These are phyloP conservation scores for Hymenoscyphus fructigenus DNA, from an alignment of 2,329 filamentous ascomycete species.

Conservation along the genomic window DNA sequence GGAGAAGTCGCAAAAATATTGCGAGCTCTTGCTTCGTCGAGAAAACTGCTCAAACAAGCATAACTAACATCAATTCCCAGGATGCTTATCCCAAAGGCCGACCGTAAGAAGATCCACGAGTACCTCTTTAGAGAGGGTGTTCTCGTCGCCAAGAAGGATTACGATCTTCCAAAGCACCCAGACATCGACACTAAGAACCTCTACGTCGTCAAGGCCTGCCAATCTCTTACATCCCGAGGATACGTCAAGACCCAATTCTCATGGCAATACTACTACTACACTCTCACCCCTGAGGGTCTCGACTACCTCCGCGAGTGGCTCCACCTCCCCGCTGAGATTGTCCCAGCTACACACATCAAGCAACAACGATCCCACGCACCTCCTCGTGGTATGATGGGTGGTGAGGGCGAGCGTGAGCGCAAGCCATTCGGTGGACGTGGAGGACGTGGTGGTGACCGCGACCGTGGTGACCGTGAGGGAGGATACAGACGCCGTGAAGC, in stretches of 20 bases:
- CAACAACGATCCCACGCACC: slow-evolving; percentile 89
- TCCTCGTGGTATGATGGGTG: slow-evolving; percentile 95
- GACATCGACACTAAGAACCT: slow-evolving; percentile 99
- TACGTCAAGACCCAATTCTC: slow-evolving; percentile 99
- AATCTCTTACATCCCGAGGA: slow-evolving; percentile 96
- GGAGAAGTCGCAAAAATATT: not conserved
- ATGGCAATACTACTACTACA: slow-evolving; percentile 99
- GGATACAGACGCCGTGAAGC: slow-evolving; percentile 90
- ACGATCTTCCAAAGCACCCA: slow-evolving; percentile 94
- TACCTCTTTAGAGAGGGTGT: slow-evolving; percentile 95
- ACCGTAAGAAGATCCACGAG: slow-evolving; percentile 99
- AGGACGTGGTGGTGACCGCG: slow-evolving; percentile 58
- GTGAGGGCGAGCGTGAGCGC: slow-evolving; percentile 75
- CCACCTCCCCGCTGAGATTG: slow-evolving; percentile 98
- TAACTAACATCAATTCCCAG: slow-evolving; percentile 48
- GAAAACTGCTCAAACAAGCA: not conserved
- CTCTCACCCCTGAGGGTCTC: slow-evolving; percentile 97
- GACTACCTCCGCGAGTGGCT: slow-evolving; percentile 99
- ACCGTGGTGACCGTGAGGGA: slow-evolving; percentile 71
- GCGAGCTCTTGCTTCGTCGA: not conserved
- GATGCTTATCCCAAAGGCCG: slow-evolving; percentile 96
- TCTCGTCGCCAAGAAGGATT: slow-evolving; percentile 99
- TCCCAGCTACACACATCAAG: slow-evolving; percentile 99
- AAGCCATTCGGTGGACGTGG: slow-evolving; percentile 79
- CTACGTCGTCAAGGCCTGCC: slow-evolving; percentile 97